Evolutionary conservation across 495 filamentous ascomycete species (phyloP).

Genomic region (Daldinia loculata): DNA sequence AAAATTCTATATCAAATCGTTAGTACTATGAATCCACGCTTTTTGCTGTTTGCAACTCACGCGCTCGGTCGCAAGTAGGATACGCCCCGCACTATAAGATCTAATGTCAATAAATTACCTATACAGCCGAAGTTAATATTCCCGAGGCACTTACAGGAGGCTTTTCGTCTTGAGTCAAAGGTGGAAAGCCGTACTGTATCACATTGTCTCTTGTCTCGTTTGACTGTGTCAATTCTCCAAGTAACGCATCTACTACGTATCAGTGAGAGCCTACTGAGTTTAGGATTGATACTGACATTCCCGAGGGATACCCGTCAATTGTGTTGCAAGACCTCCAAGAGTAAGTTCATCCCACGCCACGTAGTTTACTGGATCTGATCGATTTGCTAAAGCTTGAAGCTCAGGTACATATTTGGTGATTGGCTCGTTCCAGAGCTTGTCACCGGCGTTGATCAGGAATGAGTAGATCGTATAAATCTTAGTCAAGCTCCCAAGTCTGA

Average conservation of each 20-base stretch:
- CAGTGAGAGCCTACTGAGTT: not conserved
- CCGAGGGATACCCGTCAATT: conserved; percentile 61
- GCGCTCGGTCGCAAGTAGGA: conserved; percentile 48
- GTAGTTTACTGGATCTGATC: conserved; percentile 45
- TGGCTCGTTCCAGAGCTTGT: conserved; percentile 50
- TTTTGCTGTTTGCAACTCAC: conserved; percentile 37
- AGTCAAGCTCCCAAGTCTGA: conserved; percentile 60
- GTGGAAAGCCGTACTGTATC: conserved; percentile 49
- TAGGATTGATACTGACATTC: conserved; percentile 45
- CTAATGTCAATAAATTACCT: conserved; percentile 5
- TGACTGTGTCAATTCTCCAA: conserved; percentile 53
- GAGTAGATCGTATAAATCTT: conserved; percentile 60
- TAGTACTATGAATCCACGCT: not conserved
- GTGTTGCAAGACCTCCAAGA: conserved; percentile 62
- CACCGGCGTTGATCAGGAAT: conserved; percentile 53
- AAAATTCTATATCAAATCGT: conserved; percentile 48
- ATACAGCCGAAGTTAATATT: not conserved
- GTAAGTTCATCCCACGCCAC: conserved; percentile 65
- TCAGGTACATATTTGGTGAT: conserved; percentile 65
- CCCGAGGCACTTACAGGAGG: conserved; percentile 44
- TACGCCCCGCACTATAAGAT: conserved; percentile 49
- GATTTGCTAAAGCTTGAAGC: conserved; percentile 50
- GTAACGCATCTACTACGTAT: conserved; percentile 51
- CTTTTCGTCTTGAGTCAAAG: conserved; percentile 53
- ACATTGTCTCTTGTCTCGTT: conserved; percentile 43